A percentile compares a stretch with the other conserved stretches of the same genome.
Conservation (phyloP, 2,329 filamentous ascomycete species). For the Talaromyces rugulosus region DNA sequence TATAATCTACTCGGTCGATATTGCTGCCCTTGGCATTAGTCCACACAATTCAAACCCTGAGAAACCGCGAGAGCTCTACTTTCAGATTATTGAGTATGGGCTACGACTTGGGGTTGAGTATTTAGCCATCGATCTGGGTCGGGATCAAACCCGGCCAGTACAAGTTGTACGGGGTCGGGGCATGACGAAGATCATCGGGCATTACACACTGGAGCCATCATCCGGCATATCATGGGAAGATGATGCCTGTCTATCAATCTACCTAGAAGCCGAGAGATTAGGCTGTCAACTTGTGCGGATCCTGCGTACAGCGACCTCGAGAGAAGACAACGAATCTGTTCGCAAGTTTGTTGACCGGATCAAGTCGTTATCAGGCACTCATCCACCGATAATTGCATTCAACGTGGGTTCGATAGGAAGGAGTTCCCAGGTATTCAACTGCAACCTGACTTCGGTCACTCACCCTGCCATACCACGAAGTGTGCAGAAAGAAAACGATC, state of each 20-base stretch:
- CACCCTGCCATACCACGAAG: constrained; percentile 32
- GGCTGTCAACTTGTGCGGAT: constrained; percentile 39
- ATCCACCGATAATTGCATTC: constrained; percentile 36
- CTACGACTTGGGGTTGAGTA: constrained; percentile 40
- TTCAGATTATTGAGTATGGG: constrained; percentile 35
- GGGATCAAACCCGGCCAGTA: constrained; percentile 23
- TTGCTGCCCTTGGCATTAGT: constrained; percentile 16
- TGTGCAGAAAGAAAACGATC: constrained; percentile 23
- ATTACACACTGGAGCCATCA: constrained; percentile 28
- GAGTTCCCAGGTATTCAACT: constrained; percentile 43
- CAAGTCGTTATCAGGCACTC: constrained; percentile 25
- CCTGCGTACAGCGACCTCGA: constrained; percentile 28
- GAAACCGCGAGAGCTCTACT: constrained; percentile 22
- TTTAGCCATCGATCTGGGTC: constrained; percentile 32
- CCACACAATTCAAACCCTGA: constrained; percentile 10
- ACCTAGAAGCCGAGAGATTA: constrained; percentile 32
- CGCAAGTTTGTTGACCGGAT: constrained; percentile 35
- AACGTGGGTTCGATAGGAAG: constrained; percentile 38
- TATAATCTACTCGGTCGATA: constrained; percentile 55
- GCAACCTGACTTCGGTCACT: constrained; percentile 37
- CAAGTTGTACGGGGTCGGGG: constrained; percentile 31
- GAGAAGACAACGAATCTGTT: constrained; percentile 35
- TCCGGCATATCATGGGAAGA: constrained; percentile 31
- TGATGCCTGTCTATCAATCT: constrained; percentile 27
- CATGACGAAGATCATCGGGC: constrained; percentile 39